Percentiles rank a stretch among this genome's conserved stretches.
Conservation (phyloP, 2,329 filamentous ascomycete genomes). For the Pseudogymnoascus sp. region DNA sequence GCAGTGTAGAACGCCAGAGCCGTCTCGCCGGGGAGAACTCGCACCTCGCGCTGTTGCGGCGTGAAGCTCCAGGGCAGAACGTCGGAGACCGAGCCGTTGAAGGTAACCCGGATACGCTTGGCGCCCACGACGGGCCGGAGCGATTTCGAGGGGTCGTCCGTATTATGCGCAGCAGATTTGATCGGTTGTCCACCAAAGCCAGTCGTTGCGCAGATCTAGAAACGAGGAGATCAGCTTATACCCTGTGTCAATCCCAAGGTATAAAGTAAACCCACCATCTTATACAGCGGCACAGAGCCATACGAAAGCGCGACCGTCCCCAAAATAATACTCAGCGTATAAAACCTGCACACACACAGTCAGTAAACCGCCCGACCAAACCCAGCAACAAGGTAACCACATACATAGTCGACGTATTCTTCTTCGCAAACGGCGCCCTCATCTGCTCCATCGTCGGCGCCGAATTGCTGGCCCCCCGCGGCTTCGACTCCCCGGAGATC, state of each 20-base stretch:
- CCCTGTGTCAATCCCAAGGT: conserved; percentile 13
- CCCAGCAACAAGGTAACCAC: conserved; percentile 9
- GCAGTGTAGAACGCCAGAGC: conserved; percentile 96
- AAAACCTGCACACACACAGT: conserved; percentile 47
- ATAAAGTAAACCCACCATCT: conserved; percentile 54
- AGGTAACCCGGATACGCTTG: conserved; percentile 86
- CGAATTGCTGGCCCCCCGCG: neutral
- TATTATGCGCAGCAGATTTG: conserved; percentile 64
- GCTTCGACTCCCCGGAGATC: neutral
- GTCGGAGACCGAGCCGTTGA: conserved; percentile 92
- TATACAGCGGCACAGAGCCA: conserved; percentile 78
- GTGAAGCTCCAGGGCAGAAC: conserved; percentile 95
- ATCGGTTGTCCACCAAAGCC: conserved; percentile 92
- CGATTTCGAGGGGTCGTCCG: conserved; percentile 62
- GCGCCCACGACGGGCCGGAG: conserved; percentile 74
- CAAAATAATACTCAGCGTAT: conserved; percentile 68
- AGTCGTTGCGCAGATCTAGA: conserved; percentile 72
- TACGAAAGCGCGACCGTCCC: conserved; percentile 76
- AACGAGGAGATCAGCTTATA: conserved; percentile 13
- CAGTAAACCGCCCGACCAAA: neutral
- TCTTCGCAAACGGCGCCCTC: conserved; percentile 55
- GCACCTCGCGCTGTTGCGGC: conserved; percentile 93
- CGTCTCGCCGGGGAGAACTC: conserved; percentile 91
- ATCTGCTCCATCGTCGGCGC: conserved; percentile 57
- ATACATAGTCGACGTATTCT: conserved; percentile 62